Percentiles rank a stretch among this genome's conserved stretches.
These are phyloP conservation scores for Tetrahymena thermophila DNA, from an alignment of 73 alveolate species.

Conservation along the genomic window DNA sequence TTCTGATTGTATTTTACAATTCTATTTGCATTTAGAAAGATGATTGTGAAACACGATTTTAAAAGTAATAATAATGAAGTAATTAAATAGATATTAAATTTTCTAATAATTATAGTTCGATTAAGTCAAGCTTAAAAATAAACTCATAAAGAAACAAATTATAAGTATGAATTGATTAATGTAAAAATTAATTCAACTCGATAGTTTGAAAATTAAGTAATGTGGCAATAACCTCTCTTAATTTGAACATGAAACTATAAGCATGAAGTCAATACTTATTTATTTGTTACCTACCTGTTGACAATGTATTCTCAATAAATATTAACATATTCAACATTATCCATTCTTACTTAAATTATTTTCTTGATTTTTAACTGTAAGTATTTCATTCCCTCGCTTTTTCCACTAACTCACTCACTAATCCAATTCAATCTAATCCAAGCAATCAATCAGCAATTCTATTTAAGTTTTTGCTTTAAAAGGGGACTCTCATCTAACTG, in stretches of 20 bases:
- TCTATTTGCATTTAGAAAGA: neutral
- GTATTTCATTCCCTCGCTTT: slow-evolving; percentile 1
- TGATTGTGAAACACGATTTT: neutral
- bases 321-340: neutral
- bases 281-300: neutral
- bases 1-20: neutral
- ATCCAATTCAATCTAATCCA: neutral
- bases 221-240: neutral
- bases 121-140: neutral
- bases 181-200: neutral
- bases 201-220: neutral
- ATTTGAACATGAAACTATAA: neutral
- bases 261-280: neutral
- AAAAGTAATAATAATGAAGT: neutral
- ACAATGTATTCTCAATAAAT: neutral
- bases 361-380: neutral
- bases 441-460: neutral
- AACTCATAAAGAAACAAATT: neutral
- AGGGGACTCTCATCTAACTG: neutral
- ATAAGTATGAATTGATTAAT: neutral
- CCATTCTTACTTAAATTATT: neutral
- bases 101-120: neutral
- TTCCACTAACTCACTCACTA: neutral
- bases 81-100: neutral
- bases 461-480: neutral